Base-by-base conservation (phyloP, 73 alveolate species). In the Paraurostyla sp. region DNA sequence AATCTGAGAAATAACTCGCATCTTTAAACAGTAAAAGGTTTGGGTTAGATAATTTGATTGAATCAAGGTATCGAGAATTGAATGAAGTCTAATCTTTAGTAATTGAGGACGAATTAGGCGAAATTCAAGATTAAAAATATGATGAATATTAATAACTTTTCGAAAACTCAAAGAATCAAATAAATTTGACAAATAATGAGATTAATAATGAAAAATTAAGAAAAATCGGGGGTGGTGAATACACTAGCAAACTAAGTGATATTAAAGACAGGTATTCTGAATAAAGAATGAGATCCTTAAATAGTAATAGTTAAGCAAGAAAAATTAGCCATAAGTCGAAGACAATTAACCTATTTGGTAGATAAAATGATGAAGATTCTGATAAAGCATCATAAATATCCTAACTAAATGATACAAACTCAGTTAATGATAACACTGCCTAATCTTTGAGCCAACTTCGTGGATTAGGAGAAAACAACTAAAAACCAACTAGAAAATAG, bases 141-240 rank as follows among this genome's bases (percentile, higher is more conserved):
- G n/a, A 73, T 45, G 86, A 73, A 20, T 49, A 43, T 36, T 29
- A 73, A 73, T 1, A 32, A 13, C 71, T 73, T 0, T 73, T 73
- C 29, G 86, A 73, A 48, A 15, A 73, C 25, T 73, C 86, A 9
- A 73, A 73, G 59, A 73, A 43, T 18, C 62, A 20, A 38, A 40
- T 13, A 1, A 58, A 65, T 15, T 6, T 22, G 46, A 16, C 7
- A 22, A 3, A 1, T 3, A 38, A 6, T 65, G 82, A 65, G 13
- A 13, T 27, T 60, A 27, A 13, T 15, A 56, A 60, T 60, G 29
- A 45, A 32, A 9, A 45, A 60, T 60, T 7, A 18, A 60, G 15
- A 6, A n/a, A 60, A 32, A 3, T 50, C 22, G 78, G 32, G 9
- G 32, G 30, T 50, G 22, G 32, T 60, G 4, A 9, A 6, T 13